Conservation (phyloP, 805 yeast genomes). For the Kodamaea hsintzibuensis region DNA sequence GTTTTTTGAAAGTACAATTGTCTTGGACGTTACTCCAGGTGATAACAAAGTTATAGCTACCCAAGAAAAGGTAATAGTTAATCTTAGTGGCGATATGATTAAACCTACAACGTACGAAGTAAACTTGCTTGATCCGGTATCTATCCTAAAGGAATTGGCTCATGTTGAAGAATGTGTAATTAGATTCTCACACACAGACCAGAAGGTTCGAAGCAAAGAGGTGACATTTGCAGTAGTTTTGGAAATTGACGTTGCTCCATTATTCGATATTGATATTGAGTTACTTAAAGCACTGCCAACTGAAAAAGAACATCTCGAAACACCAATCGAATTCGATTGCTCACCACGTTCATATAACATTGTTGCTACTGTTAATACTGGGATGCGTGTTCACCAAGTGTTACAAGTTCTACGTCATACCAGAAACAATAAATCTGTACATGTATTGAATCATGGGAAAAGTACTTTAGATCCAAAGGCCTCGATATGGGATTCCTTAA, state of each 20-base stretch:
- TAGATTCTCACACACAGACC: conserved; percentile 3
- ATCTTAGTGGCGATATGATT: not conserved
- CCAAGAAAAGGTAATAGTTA: conserved; percentile 1
- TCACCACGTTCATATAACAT: not conserved
- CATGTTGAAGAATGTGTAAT: not conserved
- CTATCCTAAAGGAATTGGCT: not conserved
- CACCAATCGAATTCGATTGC: conserved; percentile 1
- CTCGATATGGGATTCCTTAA: not conserved
- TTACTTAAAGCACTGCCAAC: conserved; percentile 3
- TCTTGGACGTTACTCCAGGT: not conserved
- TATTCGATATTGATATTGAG: conserved; percentile 7
- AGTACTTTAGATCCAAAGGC: not conserved
- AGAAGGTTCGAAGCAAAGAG: not conserved
- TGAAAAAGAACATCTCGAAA: not conserved
- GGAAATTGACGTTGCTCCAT: conserved; percentile 6
- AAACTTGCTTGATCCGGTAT: conserved; percentile 3
- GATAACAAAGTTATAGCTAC: not conserved
- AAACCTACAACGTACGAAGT: not conserved
- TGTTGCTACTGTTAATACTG: conserved; percentile 1
- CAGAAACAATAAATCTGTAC: not conserved
- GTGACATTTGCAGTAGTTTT: conserved; percentile 4
- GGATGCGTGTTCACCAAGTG: conserved; percentile 7
- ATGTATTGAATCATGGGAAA: not conserved
- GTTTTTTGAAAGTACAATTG: not conserved
- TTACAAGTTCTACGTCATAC: conserved; percentile 3